Evolutionary conservation across 768 basidiomycete genomes (phyloP), one percentile per base, ranked within the genome.

Genomic region (Pluteus cervinus): DNA sequence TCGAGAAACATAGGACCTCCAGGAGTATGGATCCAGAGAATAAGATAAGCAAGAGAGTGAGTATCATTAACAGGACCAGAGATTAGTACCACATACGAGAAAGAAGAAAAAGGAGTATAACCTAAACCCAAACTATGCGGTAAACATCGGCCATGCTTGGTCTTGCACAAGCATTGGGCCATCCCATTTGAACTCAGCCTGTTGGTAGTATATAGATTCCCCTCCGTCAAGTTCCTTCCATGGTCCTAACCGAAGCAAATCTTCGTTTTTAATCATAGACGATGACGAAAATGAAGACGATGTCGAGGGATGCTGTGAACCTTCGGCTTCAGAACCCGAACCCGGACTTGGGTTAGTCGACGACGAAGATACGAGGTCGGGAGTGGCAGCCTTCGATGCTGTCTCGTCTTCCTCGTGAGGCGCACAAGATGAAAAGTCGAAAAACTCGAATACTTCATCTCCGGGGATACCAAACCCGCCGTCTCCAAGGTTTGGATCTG

Each of bases 291-390:
- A 11, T n/a, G n/a, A n/a, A n/a, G n/a, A n/a, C 8, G 33, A 12
- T 17, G 17, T 20, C 14, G 32, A 23, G 14, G 17, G 25, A n/a
- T n/a, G n/a, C 10, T 26, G 34, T 4, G 33, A 7, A 11, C 23
- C 31, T 14, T 41, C 40, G 11, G 33, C 40, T 29, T 41, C 40
- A 11, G 28, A 15, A 16, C 36, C 36, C 15, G 40, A 41, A 21
- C 36, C 40, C 5, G 40, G 40, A 52, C 53, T 24, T 46, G 62
- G 51, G 50, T 58, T 60, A 24, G 57, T 54, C n/a, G n/a, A n/a
- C 26, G 57, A 53, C 11, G 53, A 41, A 21, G 40, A 24, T 24
- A 41, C 28, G 21, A 41, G 40, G 12, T 41, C 40, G 23, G 40
- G 40, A 6, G 40, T 41, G 15, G 35, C 33, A 18, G 21, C 34